A percentile compares a stretch with the other conserved stretches of the same genome.
Conservation (phyloP, 495 filamentous ascomycete species). For the Penicillium cataractarum region DNA sequence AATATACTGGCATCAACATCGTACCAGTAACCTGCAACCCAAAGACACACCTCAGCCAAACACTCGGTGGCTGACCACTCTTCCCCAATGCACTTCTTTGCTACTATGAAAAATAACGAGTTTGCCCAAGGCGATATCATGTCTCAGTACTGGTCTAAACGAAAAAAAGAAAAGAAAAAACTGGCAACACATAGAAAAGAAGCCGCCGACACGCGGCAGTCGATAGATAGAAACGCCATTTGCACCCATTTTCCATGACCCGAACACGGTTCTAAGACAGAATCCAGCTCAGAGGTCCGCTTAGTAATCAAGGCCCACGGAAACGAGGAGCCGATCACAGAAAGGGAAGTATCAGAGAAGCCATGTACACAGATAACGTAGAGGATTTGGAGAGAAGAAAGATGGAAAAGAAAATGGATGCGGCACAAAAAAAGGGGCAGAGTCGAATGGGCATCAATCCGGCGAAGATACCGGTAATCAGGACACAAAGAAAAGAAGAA, state of each 20-base stretch:
- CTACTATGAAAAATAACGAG: neutral
- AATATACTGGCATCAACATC: no score
- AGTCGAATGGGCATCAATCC: constrained; percentile 29
- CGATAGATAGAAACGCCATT: constrained; percentile 53
- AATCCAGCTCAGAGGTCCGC: constrained; percentile 47
- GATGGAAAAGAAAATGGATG: neutral
- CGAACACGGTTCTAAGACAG: constrained; percentile 52
- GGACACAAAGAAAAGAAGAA: constrained; percentile 29
- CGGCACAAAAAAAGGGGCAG: constrained; percentile 29
- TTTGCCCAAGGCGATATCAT: constrained; percentile 25
- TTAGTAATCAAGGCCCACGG: constrained; percentile 30
- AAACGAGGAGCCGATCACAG: constrained; percentile 27
- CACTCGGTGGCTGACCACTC: neutral
- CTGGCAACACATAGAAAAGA: constrained; percentile 38
- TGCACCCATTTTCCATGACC: constrained; percentile 53
- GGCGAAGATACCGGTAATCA: constrained; percentile 30
- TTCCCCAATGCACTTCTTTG: neutral
- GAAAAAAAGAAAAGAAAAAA: no score
- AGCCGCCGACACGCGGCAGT: constrained; percentile 40
- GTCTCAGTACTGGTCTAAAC: constrained; percentile 35
- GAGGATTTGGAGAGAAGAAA: constrained; percentile 7
- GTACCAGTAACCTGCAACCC: no score
- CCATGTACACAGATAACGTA: constrained; percentile 50
- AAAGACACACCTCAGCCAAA: no score
- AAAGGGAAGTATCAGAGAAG: constrained; percentile 47